phyloP scores from a whole-genome alignment of 805 yeast species.

The Suhomyces tanzawaensis region DNA sequence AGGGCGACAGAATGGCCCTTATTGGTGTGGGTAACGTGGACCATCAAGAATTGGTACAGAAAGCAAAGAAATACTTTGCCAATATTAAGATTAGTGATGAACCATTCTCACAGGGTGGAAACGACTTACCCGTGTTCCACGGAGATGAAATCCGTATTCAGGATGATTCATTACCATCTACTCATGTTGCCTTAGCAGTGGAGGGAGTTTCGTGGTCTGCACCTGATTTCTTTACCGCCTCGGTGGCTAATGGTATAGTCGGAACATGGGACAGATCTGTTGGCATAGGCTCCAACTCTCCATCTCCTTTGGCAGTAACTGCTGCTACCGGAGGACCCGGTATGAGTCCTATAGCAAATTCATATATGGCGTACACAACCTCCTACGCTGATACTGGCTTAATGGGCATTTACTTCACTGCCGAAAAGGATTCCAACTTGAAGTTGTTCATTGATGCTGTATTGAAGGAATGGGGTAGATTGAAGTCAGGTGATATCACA shows the following conservation, averaged over 20 bases:
- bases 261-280: conserved; percentile 97
- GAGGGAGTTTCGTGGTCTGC: conserved; percentile 98
- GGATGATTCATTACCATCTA: conserved; percentile 79
- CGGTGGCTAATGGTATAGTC: conserved; percentile 93
- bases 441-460: conserved; percentile 71
- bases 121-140: conserved; percentile 72
- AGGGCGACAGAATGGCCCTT: conserved; percentile 97
- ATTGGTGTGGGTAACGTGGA: conserved; percentile 94
- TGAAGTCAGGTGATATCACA: conserved; percentile 72
- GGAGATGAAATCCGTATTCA: conserved; percentile 85
- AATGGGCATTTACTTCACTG: conserved; percentile 93
- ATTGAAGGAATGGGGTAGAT: conserved; percentile 83
- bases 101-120: conserved; percentile 72
- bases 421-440: conserved; percentile 70
- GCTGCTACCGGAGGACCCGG: conserved; percentile 57
- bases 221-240: conserved; percentile 90
- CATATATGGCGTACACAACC: conserved; percentile 95
- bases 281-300: conserved; percentile 79
- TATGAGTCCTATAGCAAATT: conserved; percentile 74
- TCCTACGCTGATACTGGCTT: conserved; percentile 96
- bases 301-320: conserved; percentile 78
- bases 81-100: conserved; percentile 58
- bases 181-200: conserved; percentile 91
- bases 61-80: conserved; percentile 77
- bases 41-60: conserved; percentile 75